Evolutionary conservation across 495 filamentous ascomycete genomes (phyloP), one percentile per base, ranked within the genome.

Genomic region (Talaromyces stipitatus): DNA sequence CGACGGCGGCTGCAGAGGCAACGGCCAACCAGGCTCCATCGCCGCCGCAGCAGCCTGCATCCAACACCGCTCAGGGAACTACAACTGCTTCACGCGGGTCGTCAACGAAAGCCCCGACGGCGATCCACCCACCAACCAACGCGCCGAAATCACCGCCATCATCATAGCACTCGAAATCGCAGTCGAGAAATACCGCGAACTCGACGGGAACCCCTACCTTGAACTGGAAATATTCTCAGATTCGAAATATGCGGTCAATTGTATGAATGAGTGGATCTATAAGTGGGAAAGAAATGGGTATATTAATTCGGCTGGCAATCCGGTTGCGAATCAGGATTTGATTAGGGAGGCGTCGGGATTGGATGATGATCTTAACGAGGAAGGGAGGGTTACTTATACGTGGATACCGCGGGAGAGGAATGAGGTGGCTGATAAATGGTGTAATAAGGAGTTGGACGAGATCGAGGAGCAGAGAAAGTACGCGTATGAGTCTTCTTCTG

Each of bases 1-100:
- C 27, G 68, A 76, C 36, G 74, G 75, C 30, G 68, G 65, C 36
- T 76, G 72, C 33, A 61, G 72, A 56, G n/a, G 57, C 50, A 73
- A 74, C 56, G 69, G 71, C 18, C n/a, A 48, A 8, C 28, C 30
- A 0, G 20, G 30, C 1, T 51, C 69, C 2, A 65, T 68, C 14
- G 72, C 67, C 38, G 72, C 70, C 11, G 73, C 74, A 7, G 73
- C 71, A 5, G 66, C 65, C 29, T 62, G 62, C 33, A 51, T 69
- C 43, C 58, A 64, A 54, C 28, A 27, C 50, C 24, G 5, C 24
- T 10, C n/a, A 45, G 14, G 18, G 2, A 27, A 20, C 5, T 30
- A 52, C 22, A 38, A 43, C 9, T 9, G 22, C 16, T 43, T 6
- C 14, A 38, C 9, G 24, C 55, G 45, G 14, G 10, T 22, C 23